Evolutionary conservation across 208 protist species (phyloP).

Genomic region (Crithidia expoeki): DNA sequence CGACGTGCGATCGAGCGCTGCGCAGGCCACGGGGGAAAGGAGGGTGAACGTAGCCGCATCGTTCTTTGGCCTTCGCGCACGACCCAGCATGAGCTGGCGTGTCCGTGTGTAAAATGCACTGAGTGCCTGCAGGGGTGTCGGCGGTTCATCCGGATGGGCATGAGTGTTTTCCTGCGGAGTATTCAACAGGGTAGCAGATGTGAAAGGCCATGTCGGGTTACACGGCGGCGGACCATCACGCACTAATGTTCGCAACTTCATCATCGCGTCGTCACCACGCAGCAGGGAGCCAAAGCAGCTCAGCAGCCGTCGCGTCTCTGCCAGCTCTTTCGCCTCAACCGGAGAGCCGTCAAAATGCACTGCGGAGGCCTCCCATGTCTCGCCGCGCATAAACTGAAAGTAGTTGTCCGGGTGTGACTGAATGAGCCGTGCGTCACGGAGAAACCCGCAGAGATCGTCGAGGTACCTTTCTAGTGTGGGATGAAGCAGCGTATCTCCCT

Average conservation of each 20-base stretch:
- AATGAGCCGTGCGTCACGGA: constrained; percentile 63
- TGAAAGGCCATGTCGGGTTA: neutral
- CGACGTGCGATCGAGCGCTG: neutral
- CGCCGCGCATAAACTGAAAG: constrained; percentile 58
- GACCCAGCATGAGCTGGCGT: constrained; percentile 41
- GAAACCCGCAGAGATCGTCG: constrained; percentile 68
- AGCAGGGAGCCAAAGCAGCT: constrained; percentile 44
- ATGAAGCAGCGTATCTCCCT: neutral
- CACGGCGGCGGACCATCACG: constrained; percentile 50
- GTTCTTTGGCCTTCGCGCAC: constrained; percentile 36
- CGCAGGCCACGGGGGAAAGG: constrained; percentile 4
- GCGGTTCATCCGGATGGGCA: too few species aligned
- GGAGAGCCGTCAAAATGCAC: constrained; percentile 49
- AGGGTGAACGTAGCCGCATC: constrained; percentile 61
- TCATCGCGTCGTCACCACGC: constrained; percentile 32
- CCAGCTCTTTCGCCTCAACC: constrained; percentile 55
- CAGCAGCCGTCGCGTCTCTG: constrained; percentile 50
- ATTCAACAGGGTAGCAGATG: neutral
- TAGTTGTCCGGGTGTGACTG: constrained; percentile 82
- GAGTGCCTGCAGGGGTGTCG: constrained; percentile 18
- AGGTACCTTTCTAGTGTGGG: constrained; percentile 51
- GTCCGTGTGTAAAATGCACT: constrained; percentile 34
- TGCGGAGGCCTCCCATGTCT: constrained; percentile 21
- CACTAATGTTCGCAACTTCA: constrained; percentile 44
- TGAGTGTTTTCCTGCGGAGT: neutral